Evolutionary conservation across 2,329 filamentous ascomycete species (phyloP).

Genomic region (Colletotrichum agaves): DNA sequence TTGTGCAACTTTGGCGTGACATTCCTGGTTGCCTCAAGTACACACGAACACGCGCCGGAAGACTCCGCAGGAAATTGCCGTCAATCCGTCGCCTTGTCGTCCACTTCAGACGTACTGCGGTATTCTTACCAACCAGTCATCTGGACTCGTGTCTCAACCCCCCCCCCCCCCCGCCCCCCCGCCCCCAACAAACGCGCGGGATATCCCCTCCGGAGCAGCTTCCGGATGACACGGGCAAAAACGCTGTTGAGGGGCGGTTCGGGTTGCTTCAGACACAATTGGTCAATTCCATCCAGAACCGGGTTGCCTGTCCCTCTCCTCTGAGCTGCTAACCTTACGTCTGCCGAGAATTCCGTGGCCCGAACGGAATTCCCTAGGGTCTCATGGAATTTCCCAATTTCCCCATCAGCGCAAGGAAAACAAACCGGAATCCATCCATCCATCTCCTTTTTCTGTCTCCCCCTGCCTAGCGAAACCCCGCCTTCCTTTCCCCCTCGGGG

Average conservation of each 20-base stretch:
- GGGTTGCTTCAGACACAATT: constrained; percentile 7
- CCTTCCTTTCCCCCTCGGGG: no score
- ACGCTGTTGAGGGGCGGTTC: background rate
- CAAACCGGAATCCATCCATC: no score
- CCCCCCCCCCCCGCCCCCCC: background rate
- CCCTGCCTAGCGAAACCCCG: no score
- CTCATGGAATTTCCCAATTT: background rate
- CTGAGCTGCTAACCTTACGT: background rate
- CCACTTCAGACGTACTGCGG: background rate
- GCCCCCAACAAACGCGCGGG: no score
- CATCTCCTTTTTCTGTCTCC: no score
- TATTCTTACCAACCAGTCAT: background rate
- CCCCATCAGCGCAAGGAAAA: background rate
- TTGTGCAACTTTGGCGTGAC: constrained; percentile 5
- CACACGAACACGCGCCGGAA: background rate
- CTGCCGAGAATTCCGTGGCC: background rate
- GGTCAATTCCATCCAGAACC: constrained; percentile 1
- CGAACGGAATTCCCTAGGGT: no score
- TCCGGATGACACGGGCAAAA: constrained; percentile 20
- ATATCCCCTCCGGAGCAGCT: background rate
- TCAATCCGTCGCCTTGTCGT: background rate
- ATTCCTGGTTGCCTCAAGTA: background rate
- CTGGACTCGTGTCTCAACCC: background rate
- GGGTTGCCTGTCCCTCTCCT: no score
- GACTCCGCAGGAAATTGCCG: no score